phyloP scores from a whole-genome alignment of 1,284 basidiomycete species.

The Irpex sp. region DNA sequence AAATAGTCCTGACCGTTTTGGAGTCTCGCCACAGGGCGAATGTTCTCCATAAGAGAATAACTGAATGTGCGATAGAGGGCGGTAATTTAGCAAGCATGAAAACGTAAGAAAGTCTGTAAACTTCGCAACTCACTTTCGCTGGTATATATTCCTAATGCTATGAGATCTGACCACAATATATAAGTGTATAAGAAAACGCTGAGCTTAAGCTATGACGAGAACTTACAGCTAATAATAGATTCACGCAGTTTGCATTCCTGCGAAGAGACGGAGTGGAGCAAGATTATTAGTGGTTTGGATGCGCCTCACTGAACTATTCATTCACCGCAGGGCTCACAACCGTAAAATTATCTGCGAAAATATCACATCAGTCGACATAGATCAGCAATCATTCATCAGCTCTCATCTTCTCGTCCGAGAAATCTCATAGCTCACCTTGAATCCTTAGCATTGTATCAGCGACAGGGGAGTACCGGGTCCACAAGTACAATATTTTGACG shows the following conservation, averaged over 20 bases:
- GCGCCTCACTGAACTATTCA: too few species aligned
- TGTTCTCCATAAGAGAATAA: constrained; percentile 10
- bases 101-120: neutral
- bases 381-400: neutral
- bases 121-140: constrained; percentile 3
- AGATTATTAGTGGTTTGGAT: neutral
- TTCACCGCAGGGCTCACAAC: neutral
- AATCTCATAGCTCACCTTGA: neutral
- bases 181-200: neutral
- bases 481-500: constrained; percentile 23
- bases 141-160: neutral
- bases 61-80: neutral
- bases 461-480: constrained; percentile 26
- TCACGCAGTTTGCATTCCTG: neutral
- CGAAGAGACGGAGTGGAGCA: neutral
- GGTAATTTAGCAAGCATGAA: neutral
- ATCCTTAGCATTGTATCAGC: constrained; percentile 10
- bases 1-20: constrained; percentile 1
- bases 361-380: too few species aligned
- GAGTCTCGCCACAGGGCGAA: constrained; percentile 9
- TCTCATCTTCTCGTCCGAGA: neutral
- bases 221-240: neutral
- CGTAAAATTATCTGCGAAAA: neutral
- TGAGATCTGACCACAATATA: neutral
- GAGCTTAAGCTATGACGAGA: neutral